These are phyloP conservation scores for Leccinum rimulosum DNA, from an alignment of 768 basidiomycete species.

Conservation along the genomic window DNA sequence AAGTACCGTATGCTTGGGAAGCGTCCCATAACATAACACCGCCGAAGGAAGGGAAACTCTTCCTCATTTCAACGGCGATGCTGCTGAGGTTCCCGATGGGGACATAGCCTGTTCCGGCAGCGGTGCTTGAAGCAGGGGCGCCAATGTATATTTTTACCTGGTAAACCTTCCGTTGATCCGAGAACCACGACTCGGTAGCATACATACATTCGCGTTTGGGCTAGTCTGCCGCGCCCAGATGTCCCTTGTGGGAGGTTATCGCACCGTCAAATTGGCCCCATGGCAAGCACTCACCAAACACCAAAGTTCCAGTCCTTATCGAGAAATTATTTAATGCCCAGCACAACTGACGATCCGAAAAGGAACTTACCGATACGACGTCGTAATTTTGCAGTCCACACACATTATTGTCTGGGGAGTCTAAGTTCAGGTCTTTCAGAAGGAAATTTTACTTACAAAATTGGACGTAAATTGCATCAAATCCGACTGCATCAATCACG, in stretches of 20 bases:
- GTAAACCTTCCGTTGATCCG: not conserved
- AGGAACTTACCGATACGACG: conserved; percentile 45
- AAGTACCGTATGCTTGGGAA: conserved; percentile 38
- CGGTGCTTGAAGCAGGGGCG: conserved; percentile 40
- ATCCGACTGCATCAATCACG: conserved; percentile 57
- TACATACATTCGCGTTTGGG: conserved; percentile 39
- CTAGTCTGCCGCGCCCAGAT: conserved; percentile 42
- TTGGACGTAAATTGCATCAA: conserved; percentile 75
- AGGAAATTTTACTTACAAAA: conserved; percentile 38
- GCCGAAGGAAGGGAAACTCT: conserved; percentile 42
- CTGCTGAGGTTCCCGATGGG: conserved; percentile 30
- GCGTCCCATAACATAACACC: conserved; percentile 47
- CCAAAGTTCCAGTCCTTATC: conserved; percentile 47
- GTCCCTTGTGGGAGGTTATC: conserved; percentile 36
- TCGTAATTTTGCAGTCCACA: conserved; percentile 50
- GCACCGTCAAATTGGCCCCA: not conserved
- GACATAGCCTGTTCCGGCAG: conserved; percentile 42
- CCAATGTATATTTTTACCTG: conserved; percentile 44
- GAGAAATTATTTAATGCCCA: not conserved
- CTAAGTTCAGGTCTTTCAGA: not conserved
- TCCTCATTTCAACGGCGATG: conserved; percentile 34
- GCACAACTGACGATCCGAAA: not conserved
- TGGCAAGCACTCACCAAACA: conserved; percentile 23
- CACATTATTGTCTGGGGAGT: conserved; percentile 39
- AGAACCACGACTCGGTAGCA: not conserved